phyloP scores from a whole-genome alignment of 2,329 filamentous ascomycete genomes.

The Phoma sp. region DNA sequence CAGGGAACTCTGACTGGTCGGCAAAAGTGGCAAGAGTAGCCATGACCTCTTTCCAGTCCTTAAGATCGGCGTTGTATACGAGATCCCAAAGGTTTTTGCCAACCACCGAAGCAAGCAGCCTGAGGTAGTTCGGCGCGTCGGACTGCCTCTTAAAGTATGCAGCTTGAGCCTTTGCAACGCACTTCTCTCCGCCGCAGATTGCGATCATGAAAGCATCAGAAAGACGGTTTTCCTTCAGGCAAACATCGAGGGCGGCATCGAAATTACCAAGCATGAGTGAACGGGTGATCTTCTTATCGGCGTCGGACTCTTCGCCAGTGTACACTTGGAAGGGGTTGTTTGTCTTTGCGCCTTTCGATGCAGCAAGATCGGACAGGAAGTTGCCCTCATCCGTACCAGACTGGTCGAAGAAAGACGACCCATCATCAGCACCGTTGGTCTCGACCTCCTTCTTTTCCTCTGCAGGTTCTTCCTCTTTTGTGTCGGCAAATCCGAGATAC shows the following conservation, averaged over 20 bases:
- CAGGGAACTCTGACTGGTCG: slow-evolving; percentile 86
- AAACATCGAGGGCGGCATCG: slow-evolving; percentile 85
- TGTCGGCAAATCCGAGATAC: slow-evolving; percentile 83
- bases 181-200: slow-evolving; percentile 91
- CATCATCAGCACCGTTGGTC: slow-evolving; percentile 53
- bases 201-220: slow-evolving; percentile 98
- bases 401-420: slow-evolving; percentile 77
- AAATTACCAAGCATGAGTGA: slow-evolving; percentile 91
- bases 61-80: slow-evolving; percentile 91
- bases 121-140: slow-evolving; percentile 86
- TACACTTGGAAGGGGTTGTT: slow-evolving; percentile 94
- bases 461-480: slow-evolving; percentile 49
- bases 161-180: slow-evolving; percentile 91
- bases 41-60: slow-evolving; percentile 97
- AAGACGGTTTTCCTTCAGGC: slow-evolving; percentile 84
- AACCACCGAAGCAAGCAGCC: slow-evolving; percentile 88
- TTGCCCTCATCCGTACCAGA: slow-evolving; percentile 75
- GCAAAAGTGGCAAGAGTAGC: slow-evolving; percentile 95
- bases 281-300: slow-evolving; percentile 86
- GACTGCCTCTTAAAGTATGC: slow-evolving; percentile 86
- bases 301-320: slow-evolving; percentile 78
- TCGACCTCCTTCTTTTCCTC: slow-evolving; percentile 46
- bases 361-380: slow-evolving; percentile 83
- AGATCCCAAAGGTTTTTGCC: slow-evolving; percentile 98
- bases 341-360: slow-evolving; percentile 89